These are phyloP conservation scores for Axilococcus clingmanii DNA, from an alignment of 139 green algal species.

Conservation along the genomic window DNA sequence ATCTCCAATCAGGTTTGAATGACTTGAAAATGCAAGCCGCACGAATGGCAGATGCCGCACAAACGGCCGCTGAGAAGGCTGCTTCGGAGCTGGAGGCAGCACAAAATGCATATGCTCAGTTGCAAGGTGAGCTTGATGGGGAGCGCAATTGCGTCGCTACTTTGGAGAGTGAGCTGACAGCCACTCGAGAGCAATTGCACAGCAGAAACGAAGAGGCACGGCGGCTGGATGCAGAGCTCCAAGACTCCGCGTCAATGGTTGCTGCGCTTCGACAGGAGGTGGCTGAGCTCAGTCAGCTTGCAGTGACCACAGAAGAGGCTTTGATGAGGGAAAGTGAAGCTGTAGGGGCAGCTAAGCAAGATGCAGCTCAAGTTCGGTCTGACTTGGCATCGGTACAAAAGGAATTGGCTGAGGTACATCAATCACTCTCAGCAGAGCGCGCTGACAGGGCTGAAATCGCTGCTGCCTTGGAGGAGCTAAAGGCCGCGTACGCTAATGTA, in stretches of 20 bases:
- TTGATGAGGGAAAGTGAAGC: constrained; percentile 14
- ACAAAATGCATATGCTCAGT: constrained; percentile 3
- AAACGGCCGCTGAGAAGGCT: constrained; percentile 11
- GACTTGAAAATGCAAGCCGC: constrained; percentile 33
- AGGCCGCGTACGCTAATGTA: constrained; percentile 19
- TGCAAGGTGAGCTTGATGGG: constrained; percentile 7
- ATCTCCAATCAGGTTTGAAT: constrained; percentile 28
- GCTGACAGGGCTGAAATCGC: constrained; percentile 25
- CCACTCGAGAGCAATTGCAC: constrained; percentile 4
- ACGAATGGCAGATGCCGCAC: constrained; percentile 23
- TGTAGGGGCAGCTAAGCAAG: constrained; percentile 10
- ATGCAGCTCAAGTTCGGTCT: constrained; percentile 22
- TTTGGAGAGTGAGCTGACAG: constrained; percentile 13
- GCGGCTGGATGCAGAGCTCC: neutral
- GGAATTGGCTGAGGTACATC: constrained; percentile 15
- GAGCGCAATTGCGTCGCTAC: constrained; percentile 7
- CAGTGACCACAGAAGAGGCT: constrained; percentile 8
- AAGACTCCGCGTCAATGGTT: constrained; percentile 2
- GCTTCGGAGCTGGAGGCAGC: constrained; percentile 9
- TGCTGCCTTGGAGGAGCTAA: constrained; percentile 16
- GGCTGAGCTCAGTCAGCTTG: constrained; percentile 1
- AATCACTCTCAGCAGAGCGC: constrained; percentile 16
- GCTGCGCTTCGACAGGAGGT: constrained; percentile 6
- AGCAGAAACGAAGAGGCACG: neutral
- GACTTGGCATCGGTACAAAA: constrained; percentile 24